phyloP scores from a whole-genome alignment of 2,329 filamentous ascomycete species.

The Fusarium sp. region DNA sequence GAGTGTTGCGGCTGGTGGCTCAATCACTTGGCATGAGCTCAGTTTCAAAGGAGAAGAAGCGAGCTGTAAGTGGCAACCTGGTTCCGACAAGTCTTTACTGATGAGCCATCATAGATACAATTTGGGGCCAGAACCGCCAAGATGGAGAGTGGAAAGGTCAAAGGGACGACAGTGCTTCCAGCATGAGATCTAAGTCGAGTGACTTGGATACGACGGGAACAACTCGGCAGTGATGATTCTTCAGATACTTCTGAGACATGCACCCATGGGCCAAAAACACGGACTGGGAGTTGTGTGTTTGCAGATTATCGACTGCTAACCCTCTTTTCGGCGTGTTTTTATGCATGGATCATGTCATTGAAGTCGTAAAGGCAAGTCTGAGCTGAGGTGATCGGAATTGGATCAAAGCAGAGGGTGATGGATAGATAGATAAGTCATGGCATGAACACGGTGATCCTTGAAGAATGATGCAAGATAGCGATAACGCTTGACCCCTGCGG shows the following conservation, averaged over 20 bases:
- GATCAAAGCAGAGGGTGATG: background rate
- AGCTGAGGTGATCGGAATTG: slow-evolving; percentile 49
- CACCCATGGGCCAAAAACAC: slow-evolving; percentile 30
- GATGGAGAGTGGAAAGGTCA: slow-evolving; percentile 75
- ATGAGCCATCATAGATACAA: slow-evolving; percentile 66
- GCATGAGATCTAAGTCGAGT: slow-evolving; percentile 47
- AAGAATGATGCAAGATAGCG: slow-evolving; percentile 1
- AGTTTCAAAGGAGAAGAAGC: slow-evolving; percentile 88
- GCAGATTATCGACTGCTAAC: slow-evolving; percentile 50
- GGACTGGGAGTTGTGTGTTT: slow-evolving; percentile 57
- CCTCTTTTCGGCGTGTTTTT: slow-evolving; percentile 42
- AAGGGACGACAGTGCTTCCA: slow-evolving; percentile 69
- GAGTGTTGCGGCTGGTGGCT: slow-evolving; percentile 79
- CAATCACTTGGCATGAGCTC: slow-evolving; percentile 73
- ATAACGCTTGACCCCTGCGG: background rate
- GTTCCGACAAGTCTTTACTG: background rate
- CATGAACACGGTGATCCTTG: slow-evolving; percentile 14
- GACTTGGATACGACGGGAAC: background rate
- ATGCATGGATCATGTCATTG: slow-evolving; percentile 50
- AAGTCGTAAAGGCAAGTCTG: slow-evolving; percentile 73
- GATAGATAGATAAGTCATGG: slow-evolving; percentile 13
- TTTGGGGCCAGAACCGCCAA: slow-evolving; percentile 85
- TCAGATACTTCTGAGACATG: slow-evolving; percentile 79
- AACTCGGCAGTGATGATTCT: slow-evolving; percentile 68
- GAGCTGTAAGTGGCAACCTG: slow-evolving; percentile 68